A percentile compares a stretch with the other conserved stretches of the same genome.
Conservation (phyloP, 1,284 basidiomycete species). For the Lignosus rhinocerotis region DNA sequence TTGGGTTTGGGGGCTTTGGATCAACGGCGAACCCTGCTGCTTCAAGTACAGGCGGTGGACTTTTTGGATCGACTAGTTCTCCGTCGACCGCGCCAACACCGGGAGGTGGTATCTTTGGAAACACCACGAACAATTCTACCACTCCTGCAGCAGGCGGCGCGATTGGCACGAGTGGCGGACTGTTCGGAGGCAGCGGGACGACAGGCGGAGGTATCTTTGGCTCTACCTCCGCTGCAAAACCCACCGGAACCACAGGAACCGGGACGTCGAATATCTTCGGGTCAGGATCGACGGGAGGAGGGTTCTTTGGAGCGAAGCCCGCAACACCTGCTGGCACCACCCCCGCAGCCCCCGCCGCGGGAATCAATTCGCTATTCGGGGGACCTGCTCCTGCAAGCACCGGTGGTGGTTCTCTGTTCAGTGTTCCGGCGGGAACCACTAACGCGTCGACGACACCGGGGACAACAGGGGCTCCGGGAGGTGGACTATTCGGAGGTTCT, state of each 20-base stretch:
- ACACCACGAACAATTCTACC: constrained; percentile 2
- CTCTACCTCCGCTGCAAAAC: constrained; percentile 7
- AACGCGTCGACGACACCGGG: neutral
- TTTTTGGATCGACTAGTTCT: neutral
- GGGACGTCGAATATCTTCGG: constrained; percentile 8
- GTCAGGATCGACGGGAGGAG: neutral
- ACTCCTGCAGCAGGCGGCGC: constrained; percentile 10
- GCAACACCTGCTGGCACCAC: constrained; percentile 10
- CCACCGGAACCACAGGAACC: constrained; percentile 19
- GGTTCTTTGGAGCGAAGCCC: constrained; percentile 27
- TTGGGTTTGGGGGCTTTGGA: constrained; percentile 20
- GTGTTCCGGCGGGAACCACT: constrained; percentile 6
- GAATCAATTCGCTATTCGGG: constrained; percentile 1
- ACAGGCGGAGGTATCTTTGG: constrained; percentile 20
- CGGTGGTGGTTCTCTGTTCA: constrained; percentile 14
- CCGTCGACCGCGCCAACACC: constrained; percentile 1
- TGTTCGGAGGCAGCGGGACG: constrained; percentile 9
- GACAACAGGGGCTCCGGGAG: neutral
- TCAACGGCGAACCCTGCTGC: neutral
- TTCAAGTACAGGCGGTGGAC: neutral
- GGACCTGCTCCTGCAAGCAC: constrained; percentile 8
- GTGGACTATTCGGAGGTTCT: constrained; percentile 16
- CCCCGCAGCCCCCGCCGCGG: constrained; percentile 7
- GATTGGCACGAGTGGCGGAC: constrained; percentile 7
- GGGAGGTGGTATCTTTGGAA: constrained; percentile 21